Base-by-base conservation (phyloP, 2,329 filamentous ascomycete species). In the Leptographium procerum region DNA sequence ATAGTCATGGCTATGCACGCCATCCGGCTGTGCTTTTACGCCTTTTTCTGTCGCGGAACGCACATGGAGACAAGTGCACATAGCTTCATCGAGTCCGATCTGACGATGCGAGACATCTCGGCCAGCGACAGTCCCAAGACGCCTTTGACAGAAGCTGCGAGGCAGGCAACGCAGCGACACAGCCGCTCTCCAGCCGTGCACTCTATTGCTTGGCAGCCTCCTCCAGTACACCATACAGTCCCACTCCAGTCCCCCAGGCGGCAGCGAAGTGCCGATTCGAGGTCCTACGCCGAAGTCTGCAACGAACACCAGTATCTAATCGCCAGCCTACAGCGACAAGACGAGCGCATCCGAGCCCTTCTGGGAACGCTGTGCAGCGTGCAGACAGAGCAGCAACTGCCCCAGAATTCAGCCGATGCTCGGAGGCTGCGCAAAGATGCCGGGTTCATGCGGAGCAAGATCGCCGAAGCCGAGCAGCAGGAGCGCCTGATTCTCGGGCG, bases 281-380 rank as follows among this genome's bases (percentile, higher is more conserved):
- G 75, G 1, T 65, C 73, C 0, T 71, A 76, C 54, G 69, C 73
- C 22, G 71, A 73, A 6, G 69, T 81, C 28, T 4, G 74, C 57
- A 66, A 67, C 4, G 79, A 84, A 63, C 70, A 72, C 14, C 66
- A 72, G 8, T 80, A 81, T 59, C 73, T 83, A 22, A 59, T 72
- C 1, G 60, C 67, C 22, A 67, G 66, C 11, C 71, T 82, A 0
- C 71, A 75, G 28, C 64, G 68, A 6, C 73, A 78, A 56, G 72
- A 72, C 40, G 51, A 59, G 7, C 69, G 69, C 8, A 70, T 74
- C 0, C 65, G 67, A 0, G 66, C 70, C 0, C 66, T 81, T 8
- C 71, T 77, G 33, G 64, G 65, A 11, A 67, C 67, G 31, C 73
- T 80, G 26, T 67, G 70, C 1, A 52, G 58, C 0, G 51, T 74